Conservation (phyloP, 371 early-diverging fungal species). For the Phascolomyces articulosus region DNA sequence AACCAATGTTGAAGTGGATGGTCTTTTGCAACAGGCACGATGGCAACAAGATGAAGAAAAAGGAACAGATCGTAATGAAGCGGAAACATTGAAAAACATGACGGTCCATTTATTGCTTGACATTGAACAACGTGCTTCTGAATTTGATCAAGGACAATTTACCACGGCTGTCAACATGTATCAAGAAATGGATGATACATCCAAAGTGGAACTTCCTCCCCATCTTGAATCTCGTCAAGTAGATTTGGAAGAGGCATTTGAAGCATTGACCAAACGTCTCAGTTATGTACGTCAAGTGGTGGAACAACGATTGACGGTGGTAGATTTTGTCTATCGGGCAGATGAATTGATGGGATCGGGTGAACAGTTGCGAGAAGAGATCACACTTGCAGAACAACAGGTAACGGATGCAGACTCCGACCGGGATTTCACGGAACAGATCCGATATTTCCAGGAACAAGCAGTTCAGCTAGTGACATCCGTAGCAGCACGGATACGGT, state of each 20-base stretch:
- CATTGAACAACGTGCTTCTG: slow-evolving; percentile 32
- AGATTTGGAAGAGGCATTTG: slow-evolving; percentile 45
- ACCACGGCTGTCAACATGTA: slow-evolving; percentile 40
- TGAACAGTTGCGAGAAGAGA: slow-evolving; percentile 23
- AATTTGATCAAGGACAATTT: slow-evolving; percentile 45
- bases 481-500: slow-evolving; percentile 32
- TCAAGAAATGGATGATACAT: slow-evolving; percentile 51
- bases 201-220: slow-evolving; percentile 39
- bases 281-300: slow-evolving; percentile 47
- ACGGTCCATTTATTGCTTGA: slow-evolving; percentile 26
- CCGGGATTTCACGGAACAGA: slow-evolving; percentile 28
- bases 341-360: slow-evolving; percentile 30
- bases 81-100: slow-evolving; percentile 10
- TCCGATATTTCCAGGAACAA: slow-evolving; percentile 34
- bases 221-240: slow-evolving; percentile 50
- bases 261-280: slow-evolving; percentile 39
- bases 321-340: slow-evolving; percentile 36
- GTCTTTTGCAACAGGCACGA: slow-evolving; percentile 35
- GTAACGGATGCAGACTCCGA: slow-evolving; percentile 23
- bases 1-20: slow-evolving; percentile 21
- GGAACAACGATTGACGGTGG: slow-evolving; percentile 42
- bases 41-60: slow-evolving; percentile 29
- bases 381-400: slow-evolving; percentile 19
- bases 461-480: slow-evolving; percentile 34
- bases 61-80: background rate